Base-by-base conservation (phyloP, 192 early-diverging fungal genomes). In the Podila horticola region DNA sequence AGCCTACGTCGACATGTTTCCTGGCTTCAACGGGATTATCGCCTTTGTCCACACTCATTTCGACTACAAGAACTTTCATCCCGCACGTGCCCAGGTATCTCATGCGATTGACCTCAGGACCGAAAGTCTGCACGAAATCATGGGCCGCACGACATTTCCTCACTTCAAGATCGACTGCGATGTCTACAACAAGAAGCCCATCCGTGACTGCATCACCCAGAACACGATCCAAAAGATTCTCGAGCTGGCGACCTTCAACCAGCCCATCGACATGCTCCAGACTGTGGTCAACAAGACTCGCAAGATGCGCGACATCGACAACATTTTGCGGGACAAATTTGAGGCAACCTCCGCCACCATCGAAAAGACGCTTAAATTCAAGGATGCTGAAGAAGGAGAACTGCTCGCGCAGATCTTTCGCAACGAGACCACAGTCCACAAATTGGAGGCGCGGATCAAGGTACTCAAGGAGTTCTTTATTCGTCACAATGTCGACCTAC, bases 281-380 rank as follows among this genome's bases (percentile, higher is more conserved):
- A 36, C 24, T 0, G 24, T 31, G 4, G 29, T 71, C 28, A 30
- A 31, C 29, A 71, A 71, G 62, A 63, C 69, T 1, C 45, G 11
- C n/a, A 71, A 51, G 49, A 71, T 71, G 69, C 62, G 41, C 29
- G 62, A 33, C 5, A 52, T 63, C 45, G 69, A 71, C 62, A 62
- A 52, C 2, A 29, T 61, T 9, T 17, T 69, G n/a, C 24, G 19
- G 5, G 45, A 69, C 28, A 69, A 69, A 59, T 48, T 49, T 41
- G 49, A 41, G 3, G 36, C 36, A 15, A 69, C 34, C 5, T 49
- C 36, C 0, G 29, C 4, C 19, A 45, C 30, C 9, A 61, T 28
- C 19, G 20, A 26, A 20, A 26, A 31, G 11, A 61, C 68, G n/a
- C 15, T 20, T n/a, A n/a, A n/a, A n/a, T 34, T 5, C 33, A 5